These are phyloP conservation scores for Pichia sp. DNA, from an alignment of 1,139 yeast genomes.

Conservation along the genomic window DNA sequence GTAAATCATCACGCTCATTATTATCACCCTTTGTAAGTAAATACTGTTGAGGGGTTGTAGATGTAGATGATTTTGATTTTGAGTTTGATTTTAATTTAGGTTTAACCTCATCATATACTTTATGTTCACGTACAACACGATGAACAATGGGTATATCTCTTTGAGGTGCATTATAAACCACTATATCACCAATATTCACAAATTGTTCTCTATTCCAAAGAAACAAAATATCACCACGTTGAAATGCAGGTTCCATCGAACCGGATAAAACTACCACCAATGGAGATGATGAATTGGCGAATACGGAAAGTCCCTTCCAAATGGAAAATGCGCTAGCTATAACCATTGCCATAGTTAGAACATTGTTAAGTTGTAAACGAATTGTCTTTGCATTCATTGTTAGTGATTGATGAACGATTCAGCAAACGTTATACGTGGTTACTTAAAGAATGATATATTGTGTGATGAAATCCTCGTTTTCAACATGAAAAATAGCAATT, in stretches of 20 bases:
- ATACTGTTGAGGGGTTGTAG: conserved; percentile 39
- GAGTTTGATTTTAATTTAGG: conserved; percentile 4
- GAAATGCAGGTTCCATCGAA: conserved; percentile 99
- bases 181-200: conserved; percentile 86
- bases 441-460: too few relatives aligned
- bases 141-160: conserved; percentile 92
- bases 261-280: conserved; percentile 96
- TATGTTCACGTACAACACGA: conserved; percentile 80
- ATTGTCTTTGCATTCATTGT: conserved; percentile 25
- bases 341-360: conserved; percentile 67
- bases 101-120: conserved; percentile 18
- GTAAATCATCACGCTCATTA: conserved; percentile 85
- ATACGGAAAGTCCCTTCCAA: conserved; percentile 78
- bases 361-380: conserved; percentile 32
- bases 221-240: conserved; percentile 90
- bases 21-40: conserved; percentile 95
- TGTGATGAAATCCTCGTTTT: not conserved
- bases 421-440: not conserved
- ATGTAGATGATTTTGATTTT: conserved; percentile 6
- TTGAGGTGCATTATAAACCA: conserved; percentile 82
- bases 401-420: not conserved
- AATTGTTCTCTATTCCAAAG: conserved; percentile 75
- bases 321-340: conserved; percentile 85
- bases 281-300: conserved; percentile 84
- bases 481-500: not conserved